Percentiles rank a stretch among this genome's conserved stretches.
Conservation (phyloP, 352 stramenopile genomes). For the Pythium dissotocum region DNA sequence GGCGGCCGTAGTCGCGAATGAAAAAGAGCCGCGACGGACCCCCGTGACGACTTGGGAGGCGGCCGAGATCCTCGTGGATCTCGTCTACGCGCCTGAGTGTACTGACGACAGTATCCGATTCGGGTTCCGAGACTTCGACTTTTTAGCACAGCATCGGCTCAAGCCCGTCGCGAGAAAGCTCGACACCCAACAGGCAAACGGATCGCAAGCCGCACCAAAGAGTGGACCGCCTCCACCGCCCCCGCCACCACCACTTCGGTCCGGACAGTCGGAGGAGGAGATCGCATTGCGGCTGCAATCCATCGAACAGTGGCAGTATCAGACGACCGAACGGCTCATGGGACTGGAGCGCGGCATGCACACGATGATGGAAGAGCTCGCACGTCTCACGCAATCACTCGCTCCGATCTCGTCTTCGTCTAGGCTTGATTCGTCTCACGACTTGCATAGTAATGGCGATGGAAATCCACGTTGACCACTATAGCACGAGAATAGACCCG, state of each 20-base stretch:
- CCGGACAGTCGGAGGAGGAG: background rate
- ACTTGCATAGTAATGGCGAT: background rate
- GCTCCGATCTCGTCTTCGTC: background rate
- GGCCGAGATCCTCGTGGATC: constrained; percentile 19
- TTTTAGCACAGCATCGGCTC: constrained; percentile 14
- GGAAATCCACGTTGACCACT: background rate
- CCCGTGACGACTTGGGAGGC: constrained; percentile 19
- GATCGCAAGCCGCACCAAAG: background rate
- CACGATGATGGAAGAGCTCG: constrained; percentile 11
- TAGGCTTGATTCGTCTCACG: background rate
- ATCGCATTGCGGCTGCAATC: constrained; percentile 7
- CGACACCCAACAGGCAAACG: background rate
- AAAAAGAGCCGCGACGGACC: background rate
- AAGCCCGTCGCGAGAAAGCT: background rate
- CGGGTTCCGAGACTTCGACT: constrained; percentile 26
- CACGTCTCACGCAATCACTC: constrained; percentile 1
- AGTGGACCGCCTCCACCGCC: background rate
- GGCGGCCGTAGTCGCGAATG: background rate
- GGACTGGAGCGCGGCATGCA: constrained; percentile 13
- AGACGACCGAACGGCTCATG: constrained; percentile 5
- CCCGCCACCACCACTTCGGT: background rate
- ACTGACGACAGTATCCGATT: constrained; percentile 23
- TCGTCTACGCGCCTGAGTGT: constrained; percentile 15
- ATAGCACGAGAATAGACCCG: background rate
- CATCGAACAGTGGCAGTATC: constrained; percentile 18